Conservation (phyloP, 202 grass and related monocot species). For the Carex sylvatica region DNA sequence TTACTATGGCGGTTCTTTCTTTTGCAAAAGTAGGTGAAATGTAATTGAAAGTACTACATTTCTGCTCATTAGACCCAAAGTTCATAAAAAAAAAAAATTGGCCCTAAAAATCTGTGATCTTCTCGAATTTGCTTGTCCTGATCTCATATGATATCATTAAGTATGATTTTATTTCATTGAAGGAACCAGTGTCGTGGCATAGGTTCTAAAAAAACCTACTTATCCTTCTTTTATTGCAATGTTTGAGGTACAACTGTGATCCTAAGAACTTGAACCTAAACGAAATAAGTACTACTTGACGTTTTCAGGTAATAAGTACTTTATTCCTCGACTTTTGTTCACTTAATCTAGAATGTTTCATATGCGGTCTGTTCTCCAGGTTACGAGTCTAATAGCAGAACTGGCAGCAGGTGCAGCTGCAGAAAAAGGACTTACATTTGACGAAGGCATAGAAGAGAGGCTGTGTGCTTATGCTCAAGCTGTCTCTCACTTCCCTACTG, state of each 20-base stretch:
- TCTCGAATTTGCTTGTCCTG: neutral
- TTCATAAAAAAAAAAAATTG: neutral
- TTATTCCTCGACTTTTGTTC: neutral
- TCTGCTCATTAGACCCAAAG: neutral
- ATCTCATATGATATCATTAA: neutral
- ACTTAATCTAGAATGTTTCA: slow-evolving; percentile 2
- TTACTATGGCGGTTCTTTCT: neutral
- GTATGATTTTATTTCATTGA: neutral
- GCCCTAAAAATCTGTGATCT: neutral
- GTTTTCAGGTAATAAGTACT: neutral
- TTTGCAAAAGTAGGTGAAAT: neutral
- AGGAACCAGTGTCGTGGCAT: neutral
- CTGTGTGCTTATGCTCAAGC: slow-evolving; percentile 82
- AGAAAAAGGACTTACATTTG: slow-evolving; percentile 60
- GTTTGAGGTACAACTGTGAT: neutral
- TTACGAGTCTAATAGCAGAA: slow-evolving; percentile 65
- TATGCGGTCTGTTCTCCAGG: slow-evolving; percentile 37
- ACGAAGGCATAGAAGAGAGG: slow-evolving; percentile 62
- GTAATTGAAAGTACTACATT: neutral
- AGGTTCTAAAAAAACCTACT: neutral
- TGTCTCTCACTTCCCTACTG: slow-evolving; percentile 84
- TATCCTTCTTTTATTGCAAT: neutral
- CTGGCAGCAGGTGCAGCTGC: slow-evolving; percentile 54
- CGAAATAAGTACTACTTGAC: neutral
- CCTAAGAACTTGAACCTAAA: neutral